phyloP scores from a whole-genome alignment of 257 asterid species.

The Solanum chiquidenum region DNA sequence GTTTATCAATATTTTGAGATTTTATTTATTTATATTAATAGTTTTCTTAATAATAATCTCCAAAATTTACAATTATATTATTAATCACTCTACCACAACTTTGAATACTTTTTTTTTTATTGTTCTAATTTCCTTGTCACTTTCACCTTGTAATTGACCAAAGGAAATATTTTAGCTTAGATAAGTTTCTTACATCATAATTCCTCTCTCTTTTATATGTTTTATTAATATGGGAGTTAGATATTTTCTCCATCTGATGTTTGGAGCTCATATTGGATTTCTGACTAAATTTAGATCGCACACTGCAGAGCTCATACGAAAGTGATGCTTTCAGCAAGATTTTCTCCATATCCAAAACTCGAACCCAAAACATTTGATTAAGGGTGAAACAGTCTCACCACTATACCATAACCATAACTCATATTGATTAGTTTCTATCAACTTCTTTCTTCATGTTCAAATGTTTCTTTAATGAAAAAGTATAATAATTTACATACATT shows the following conservation, averaged over 20 bases:
- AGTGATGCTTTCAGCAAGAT: fast-evolving
- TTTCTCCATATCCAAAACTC: too few relatives aligned
- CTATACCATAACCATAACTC: background rate
- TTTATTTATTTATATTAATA: background rate
- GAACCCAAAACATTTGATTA: too few relatives aligned
- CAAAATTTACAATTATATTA: background rate
- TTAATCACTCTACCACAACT: background rate
- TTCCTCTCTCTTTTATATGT: background rate
- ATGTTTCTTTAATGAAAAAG: background rate
- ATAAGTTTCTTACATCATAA: background rate
- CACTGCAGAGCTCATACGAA: background rate
- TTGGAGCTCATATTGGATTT: background rate
- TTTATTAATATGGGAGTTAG: background rate
- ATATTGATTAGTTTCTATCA: background rate
- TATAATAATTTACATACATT: background rate
- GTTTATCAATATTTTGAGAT: background rate
- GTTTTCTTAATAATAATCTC: background rate
- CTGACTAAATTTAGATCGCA: background rate
- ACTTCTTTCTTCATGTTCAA: background rate
- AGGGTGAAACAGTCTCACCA: background rate
- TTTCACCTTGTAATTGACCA: background rate
- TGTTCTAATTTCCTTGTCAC: background rate
- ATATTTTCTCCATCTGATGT: too few relatives aligned
- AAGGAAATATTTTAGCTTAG: background rate
- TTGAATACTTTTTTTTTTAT: background rate